phyloP scores from a whole-genome alignment of 2,329 filamentous ascomycete species.

The Dendrostoma leiphaemia region DNA sequence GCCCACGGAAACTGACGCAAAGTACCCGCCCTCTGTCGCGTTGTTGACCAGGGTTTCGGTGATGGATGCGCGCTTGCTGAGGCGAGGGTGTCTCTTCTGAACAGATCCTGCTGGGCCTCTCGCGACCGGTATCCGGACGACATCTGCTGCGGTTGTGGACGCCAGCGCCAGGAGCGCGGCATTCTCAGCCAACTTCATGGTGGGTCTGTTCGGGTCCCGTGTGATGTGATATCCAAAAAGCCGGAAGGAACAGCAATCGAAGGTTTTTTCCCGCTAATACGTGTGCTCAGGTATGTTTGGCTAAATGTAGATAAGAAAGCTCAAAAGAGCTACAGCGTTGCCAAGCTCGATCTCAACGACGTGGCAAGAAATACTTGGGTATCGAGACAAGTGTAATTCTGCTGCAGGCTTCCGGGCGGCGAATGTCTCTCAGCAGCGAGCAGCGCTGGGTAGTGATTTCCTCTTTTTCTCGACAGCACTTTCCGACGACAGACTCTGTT shows the following conservation, averaged over 20 bases:
- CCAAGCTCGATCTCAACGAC: not conserved
- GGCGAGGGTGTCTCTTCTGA: slow-evolving; percentile 24
- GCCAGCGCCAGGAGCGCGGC: slow-evolving; percentile 7
- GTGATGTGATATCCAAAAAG: not conserved
- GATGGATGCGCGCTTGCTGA: slow-evolving; percentile 20
- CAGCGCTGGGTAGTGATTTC: not conserved
- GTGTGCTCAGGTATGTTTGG: too few species aligned
- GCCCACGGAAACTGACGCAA: slow-evolving; percentile 55
- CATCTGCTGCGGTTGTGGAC: slow-evolving; percentile 15
- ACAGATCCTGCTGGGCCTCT: slow-evolving; percentile 8
- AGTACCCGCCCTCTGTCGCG: slow-evolving; percentile 54
- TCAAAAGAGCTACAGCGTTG: not conserved
- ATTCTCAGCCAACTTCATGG: slow-evolving; percentile 6
- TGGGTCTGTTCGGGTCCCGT: not conserved
- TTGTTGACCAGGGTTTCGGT: slow-evolving; percentile 49
- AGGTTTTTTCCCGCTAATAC: too few species aligned
- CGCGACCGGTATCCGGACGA: slow-evolving; percentile 22
- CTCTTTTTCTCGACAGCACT: not conserved
- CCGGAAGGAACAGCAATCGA: not conserved
- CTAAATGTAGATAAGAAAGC: not conserved
- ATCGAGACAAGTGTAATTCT: not conserved
- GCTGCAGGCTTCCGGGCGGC: not conserved
- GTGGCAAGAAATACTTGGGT: not conserved
- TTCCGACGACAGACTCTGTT: not conserved
- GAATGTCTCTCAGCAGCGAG: not conserved